Evolutionary conservation across 352 stramenopile species (phyloP).

Genomic region (Phytophthora pini): DNA sequence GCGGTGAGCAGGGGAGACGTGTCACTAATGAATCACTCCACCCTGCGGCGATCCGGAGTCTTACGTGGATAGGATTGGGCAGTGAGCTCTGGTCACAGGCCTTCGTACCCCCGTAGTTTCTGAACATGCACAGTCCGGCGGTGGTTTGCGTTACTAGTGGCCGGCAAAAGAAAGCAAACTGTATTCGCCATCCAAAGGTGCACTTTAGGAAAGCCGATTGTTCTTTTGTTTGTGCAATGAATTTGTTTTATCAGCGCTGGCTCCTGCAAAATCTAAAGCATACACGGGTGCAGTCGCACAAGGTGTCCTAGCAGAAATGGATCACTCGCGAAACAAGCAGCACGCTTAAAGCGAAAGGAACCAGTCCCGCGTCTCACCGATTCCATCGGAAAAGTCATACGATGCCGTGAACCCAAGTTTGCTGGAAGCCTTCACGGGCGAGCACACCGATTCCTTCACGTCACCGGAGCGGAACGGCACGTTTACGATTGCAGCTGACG

Average conservation of each 20-base stretch:
- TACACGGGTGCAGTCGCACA: conserved; percentile 23
- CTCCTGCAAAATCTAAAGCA: conserved; percentile 37
- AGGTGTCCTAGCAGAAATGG: conserved; percentile 18
- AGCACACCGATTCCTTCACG: conserved; percentile 86
- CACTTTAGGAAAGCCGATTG: conserved; percentile 4
- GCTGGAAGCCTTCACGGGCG: conserved; percentile 59
- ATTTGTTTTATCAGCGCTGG: conserved; percentile 14
- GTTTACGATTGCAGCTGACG: conserved; percentile 70
- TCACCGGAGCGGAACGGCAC: conserved; percentile 76
- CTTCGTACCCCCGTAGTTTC: conserved; percentile 5
- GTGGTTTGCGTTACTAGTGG: background rate
- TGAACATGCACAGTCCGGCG: conserved; percentile 1
- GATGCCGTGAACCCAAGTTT: conserved; percentile 79
- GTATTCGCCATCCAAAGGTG: too few species aligned
- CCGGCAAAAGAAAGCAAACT: too few species aligned
- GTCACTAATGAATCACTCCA: conserved; percentile 9
- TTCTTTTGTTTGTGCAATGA: conserved; percentile 10
- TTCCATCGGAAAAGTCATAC: conserved; percentile 73
- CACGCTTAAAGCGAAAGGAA: conserved; percentile 53
- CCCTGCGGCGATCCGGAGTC: background rate
- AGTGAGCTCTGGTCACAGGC: too few species aligned
- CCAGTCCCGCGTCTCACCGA: conserved; percentile 81
- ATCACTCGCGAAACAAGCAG: background rate
- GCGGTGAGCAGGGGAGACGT: conserved; percentile 16
- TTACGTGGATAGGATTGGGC: background rate